These are phyloP conservation scores for Hamamelis virginiana DNA, from an alignment of 164 flowering plant genomes.

Conservation along the genomic window DNA sequence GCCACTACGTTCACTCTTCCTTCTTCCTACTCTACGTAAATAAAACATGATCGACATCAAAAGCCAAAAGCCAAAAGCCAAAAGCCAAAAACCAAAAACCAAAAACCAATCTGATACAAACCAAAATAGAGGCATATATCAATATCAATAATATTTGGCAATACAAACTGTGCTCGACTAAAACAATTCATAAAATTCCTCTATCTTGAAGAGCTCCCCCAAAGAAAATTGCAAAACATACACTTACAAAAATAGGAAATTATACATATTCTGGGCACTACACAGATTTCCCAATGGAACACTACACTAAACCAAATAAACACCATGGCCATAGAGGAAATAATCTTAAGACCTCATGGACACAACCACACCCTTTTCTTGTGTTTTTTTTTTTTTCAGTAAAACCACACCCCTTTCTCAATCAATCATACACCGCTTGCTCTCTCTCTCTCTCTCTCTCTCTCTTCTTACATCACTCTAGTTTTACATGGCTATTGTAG, in stretches of 20 bases:
- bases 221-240: conserved; percentile 14
- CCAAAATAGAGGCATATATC: not conserved
- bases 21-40: no score
- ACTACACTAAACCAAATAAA: not conserved
- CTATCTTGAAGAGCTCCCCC: not conserved
- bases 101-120: not conserved
- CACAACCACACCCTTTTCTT: no score
- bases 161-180: conserved; percentile 12
- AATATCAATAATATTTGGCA: not conserved
- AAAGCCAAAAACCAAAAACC: not conserved
- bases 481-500: conserved; percentile 9
- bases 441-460: not conserved
- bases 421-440: no score
- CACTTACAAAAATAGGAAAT: not conserved
- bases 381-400: no score
- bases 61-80: no score
- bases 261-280: conserved; percentile 6
- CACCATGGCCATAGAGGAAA: not conserved
- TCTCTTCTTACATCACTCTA: conserved; percentile 9
- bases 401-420: no score
- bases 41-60: no score
- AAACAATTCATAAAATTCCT: not conserved
- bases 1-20: no score
- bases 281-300: conserved; percentile 7
- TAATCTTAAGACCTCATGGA: not conserved